phyloP scores from a whole-genome alignment of 257 asterid genomes.

The Nicotiana benthamiana region DNA sequence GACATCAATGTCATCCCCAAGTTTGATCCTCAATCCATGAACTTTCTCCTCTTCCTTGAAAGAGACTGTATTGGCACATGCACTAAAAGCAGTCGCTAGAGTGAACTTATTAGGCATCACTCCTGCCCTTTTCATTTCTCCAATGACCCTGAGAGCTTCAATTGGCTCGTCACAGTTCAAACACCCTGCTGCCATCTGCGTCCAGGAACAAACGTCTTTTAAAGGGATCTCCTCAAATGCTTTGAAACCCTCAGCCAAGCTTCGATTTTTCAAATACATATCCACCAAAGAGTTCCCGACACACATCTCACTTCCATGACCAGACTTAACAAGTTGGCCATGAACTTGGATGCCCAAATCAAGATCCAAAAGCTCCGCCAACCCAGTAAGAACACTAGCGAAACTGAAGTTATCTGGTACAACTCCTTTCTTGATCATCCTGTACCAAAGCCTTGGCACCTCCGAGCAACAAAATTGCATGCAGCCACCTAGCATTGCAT shows the following conservation, averaged over 20 bases:
- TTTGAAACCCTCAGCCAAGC: conserved; percentile 34
- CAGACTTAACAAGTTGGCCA: conserved; percentile 45
- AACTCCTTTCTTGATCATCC: conserved; percentile 49
- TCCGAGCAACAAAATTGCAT: conserved; percentile 29
- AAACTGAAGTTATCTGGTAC: conserved; percentile 59
- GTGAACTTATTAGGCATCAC: conserved; percentile 57
- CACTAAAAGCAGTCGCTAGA: conserved; percentile 54
- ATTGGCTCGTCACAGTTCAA: conserved; percentile 50
- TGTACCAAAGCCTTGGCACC: conserved; percentile 40
- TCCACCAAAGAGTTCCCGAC: conserved; percentile 63
- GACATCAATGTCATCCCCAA: conserved; percentile 38
- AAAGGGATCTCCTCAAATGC: conserved; percentile 53
- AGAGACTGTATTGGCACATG: conserved; percentile 50
- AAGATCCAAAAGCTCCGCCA: conserved; percentile 48
- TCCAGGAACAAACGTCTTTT: conserved; percentile 61
- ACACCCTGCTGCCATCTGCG: conserved; percentile 63
- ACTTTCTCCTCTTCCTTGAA: conserved; percentile 55
- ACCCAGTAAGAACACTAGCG: conserved; percentile 57
- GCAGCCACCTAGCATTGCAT: conserved; percentile 55
- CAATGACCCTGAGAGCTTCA: conserved; percentile 42
- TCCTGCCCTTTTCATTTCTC: conserved; percentile 49
- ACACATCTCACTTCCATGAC: conserved; percentile 54
- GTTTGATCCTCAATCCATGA: conserved; percentile 43
- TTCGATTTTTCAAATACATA: conserved; percentile 55
- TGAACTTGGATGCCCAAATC: conserved; percentile 60